Conservation (phyloP, 768 basidiomycete genomes). For the Mycena kentingensis region DNA sequence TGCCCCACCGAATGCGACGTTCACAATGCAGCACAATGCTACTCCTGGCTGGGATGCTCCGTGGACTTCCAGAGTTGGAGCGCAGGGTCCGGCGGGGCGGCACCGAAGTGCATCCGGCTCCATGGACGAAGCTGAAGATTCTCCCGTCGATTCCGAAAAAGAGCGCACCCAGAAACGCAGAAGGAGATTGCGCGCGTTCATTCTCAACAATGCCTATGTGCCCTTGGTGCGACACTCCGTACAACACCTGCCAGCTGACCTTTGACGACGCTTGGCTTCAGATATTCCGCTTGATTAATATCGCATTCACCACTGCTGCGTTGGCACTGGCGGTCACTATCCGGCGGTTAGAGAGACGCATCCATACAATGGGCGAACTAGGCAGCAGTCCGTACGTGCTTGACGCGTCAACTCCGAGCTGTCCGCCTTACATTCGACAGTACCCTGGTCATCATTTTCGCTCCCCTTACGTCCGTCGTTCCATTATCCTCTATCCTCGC, state of each 20-base stretch:
- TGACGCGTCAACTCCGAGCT: neutral
- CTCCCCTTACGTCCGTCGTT: slow-evolving; percentile 82
- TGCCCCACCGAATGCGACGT: slow-evolving; percentile 41
- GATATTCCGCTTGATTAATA: slow-evolving; percentile 85
- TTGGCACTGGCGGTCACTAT: slow-evolving; percentile 80
- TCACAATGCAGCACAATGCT: slow-evolving; percentile 54
- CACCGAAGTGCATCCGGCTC: slow-evolving; percentile 32
- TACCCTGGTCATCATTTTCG: slow-evolving; percentile 83
- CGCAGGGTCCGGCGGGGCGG: slow-evolving; percentile 39
- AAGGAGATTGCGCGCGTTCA: slow-evolving; percentile 63
- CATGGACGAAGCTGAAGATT: slow-evolving; percentile 27
- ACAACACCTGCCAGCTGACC: neutral
- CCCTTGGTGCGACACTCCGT: slow-evolving; percentile 58
- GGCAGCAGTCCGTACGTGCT: slow-evolving; percentile 79
- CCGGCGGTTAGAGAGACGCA: slow-evolving; percentile 54
- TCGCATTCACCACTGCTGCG: slow-evolving; percentile 77
- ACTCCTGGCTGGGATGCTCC: slow-evolving; percentile 72
- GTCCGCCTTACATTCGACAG: slow-evolving; percentile 36
- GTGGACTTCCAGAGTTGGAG: slow-evolving; percentile 53
- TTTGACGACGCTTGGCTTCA: slow-evolving; percentile 32
- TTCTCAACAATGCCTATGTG: slow-evolving; percentile 74
- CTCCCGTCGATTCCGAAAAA: slow-evolving; percentile 30
- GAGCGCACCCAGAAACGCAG: slow-evolving; percentile 32
- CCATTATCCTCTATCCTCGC: no score
- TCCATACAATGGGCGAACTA: slow-evolving; percentile 64